Conservation (phyloP, 805 yeast species). For the Candida nitratophila region DNA sequence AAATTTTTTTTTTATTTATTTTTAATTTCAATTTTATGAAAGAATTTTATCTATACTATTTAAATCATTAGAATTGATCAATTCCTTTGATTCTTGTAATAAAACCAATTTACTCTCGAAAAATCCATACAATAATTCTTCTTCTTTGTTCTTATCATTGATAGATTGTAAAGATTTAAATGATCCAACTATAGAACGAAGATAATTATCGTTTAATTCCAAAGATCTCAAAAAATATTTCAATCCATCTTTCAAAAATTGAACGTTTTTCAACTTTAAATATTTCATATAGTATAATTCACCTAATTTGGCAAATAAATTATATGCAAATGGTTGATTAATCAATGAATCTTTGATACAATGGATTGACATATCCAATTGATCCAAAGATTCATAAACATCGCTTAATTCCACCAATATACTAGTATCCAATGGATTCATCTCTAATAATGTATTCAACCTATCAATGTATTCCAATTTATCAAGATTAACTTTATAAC, state of each 20-base stretch:
- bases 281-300: slow-evolving; percentile 29
- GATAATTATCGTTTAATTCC: slow-evolving; percentile 65
- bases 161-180: slow-evolving; percentile 24
- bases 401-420: slow-evolving; percentile 75
- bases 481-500: slow-evolving; percentile 3
- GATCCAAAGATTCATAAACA: slow-evolving; percentile 52
- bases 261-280: neutral
- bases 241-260: slow-evolving; percentile 15
- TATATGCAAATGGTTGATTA: slow-evolving; percentile 62
- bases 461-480: slow-evolving; percentile 43
- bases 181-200: slow-evolving; percentile 72
- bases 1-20: too few species aligned
- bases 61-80: neutral
- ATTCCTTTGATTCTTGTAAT: too few species aligned
- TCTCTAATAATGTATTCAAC: slow-evolving; percentile 47
- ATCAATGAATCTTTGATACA: slow-evolving; percentile 66
- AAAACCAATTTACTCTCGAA: neutral
- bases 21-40: too few species aligned
- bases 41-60: slow-evolving; percentile 6
- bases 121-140: neutral
- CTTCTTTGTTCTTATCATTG: neutral
- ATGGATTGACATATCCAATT: slow-evolving; percentile 59
- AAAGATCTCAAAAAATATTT: slow-evolving; percentile 61
- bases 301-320: slow-evolving; percentile 59
- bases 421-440: slow-evolving; percentile 68